These are phyloP conservation scores for Triadica sebifera DNA, from an alignment of 345 rosid genomes.

Conservation along the genomic window DNA sequence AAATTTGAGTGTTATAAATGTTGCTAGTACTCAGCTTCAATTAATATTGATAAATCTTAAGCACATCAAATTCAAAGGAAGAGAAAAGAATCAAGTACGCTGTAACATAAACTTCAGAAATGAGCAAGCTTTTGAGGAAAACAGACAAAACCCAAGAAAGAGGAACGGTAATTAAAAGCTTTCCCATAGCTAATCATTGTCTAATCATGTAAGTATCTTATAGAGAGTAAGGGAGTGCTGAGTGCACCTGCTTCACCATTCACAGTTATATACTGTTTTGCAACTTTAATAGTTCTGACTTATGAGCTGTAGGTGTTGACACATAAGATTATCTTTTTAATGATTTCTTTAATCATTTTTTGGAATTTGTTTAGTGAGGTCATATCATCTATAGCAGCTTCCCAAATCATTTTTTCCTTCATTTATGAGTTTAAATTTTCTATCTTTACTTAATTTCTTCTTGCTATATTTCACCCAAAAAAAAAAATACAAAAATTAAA, in stretches of 20 bases:
- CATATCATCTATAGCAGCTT: neutral
- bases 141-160: neutral
- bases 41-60: too few relatives aligned
- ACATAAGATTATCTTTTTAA: neutral
- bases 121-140: neutral
- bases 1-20: too few relatives aligned
- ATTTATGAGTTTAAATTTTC: too few relatives aligned
- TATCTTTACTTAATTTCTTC: too few relatives aligned
- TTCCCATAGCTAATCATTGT: conserved; percentile 17
- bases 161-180: neutral
- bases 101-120: too few relatives aligned
- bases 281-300: conserved; percentile 6
- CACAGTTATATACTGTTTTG: conserved; percentile 17
- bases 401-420: too few relatives aligned
- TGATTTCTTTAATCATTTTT: neutral
- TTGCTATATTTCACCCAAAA: too few relatives aligned
- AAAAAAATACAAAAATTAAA: too few relatives aligned
- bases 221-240: conserved; percentile 2
- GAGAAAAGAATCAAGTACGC: too few relatives aligned
- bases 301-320: neutral
- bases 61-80: too few relatives aligned
- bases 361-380: neutral
- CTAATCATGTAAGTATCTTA: conserved; percentile 11
- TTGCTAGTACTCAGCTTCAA: too few relatives aligned
- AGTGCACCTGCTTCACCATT: conserved; percentile 7